Percentiles rank a stretch among this genome's conserved stretches.
Evolutionary conservation across 169 alveolate species (phyloP).

Genomic region (Plasmodium adleri): DNA sequence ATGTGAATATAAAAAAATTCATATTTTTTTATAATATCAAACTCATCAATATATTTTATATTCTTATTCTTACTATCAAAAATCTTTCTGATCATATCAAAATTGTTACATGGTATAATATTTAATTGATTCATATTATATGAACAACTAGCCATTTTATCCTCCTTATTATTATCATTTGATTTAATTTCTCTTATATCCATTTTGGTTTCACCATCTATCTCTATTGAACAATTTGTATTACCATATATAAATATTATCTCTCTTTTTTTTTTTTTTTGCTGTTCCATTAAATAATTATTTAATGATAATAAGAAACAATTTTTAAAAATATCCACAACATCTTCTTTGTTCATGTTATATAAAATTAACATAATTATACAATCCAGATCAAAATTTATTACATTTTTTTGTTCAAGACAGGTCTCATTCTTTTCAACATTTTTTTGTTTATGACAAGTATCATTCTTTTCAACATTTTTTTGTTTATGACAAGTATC

Average conservation of each 20-base stretch:
- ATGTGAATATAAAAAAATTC: constrained; percentile 51
- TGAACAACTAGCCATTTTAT: background rate
- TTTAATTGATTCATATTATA: background rate
- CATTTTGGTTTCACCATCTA: no score
- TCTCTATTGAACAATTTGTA: background rate
- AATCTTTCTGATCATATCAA: background rate
- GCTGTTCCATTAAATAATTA: constrained; percentile 4
- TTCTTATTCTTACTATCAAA: background rate
- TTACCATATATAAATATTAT: background rate
- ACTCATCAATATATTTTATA: background rate
- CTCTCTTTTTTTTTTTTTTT: no score
- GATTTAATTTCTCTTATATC: no score
- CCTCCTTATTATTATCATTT: background rate
- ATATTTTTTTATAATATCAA: constrained; percentile 7
- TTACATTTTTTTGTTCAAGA: background rate
- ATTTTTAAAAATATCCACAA: constrained; percentile 32
- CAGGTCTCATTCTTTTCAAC: no score
- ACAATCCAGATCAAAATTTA: constrained; percentile 11
- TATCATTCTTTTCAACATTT: no score
- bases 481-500: no score
- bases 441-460: no score
- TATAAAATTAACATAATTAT: constrained; percentile 26
- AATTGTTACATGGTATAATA: constrained; percentile 1
- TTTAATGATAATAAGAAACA: constrained; percentile 41
- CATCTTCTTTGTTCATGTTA: constrained; percentile 23